A percentile compares a stretch with the other conserved stretches of the same genome.
Conservation (phyloP, 805 yeast genomes). For the Nakazawaea populi region DNA sequence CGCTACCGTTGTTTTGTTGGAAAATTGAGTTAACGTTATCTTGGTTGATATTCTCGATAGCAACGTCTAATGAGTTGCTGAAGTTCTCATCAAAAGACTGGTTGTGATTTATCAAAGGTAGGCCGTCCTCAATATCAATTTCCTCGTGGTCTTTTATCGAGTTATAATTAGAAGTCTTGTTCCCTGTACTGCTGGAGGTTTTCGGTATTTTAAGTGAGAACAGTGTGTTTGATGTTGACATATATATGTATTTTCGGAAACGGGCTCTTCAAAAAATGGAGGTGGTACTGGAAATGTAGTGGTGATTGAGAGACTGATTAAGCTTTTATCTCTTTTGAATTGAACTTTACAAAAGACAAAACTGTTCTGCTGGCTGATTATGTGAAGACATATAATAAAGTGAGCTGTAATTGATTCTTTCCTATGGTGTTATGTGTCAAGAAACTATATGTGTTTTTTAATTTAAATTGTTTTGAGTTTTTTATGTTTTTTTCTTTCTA, state of each 20-base stretch:
- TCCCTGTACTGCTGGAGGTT: slow-evolving; percentile 1
- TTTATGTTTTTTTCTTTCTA: no score
- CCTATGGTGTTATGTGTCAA: no score
- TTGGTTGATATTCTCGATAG: slow-evolving; percentile 45
- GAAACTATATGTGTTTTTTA: neutral
- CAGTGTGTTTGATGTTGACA: slow-evolving; percentile 2
- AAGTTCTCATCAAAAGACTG: slow-evolving; percentile 56
- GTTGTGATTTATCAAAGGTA: slow-evolving; percentile 16
- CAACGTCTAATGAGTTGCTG: slow-evolving; percentile 61
- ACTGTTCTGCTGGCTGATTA: no score
- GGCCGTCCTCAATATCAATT: neutral
- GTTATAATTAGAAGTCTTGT: neutral
- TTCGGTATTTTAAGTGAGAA: neutral
- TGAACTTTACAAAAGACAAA: neutral
- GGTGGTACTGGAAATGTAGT: no score
- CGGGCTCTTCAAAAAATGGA: neutral
- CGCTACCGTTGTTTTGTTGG: slow-evolving; percentile 22
- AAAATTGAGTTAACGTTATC: slow-evolving; percentile 21
- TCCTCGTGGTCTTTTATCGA: neutral
- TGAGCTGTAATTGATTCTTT: neutral
- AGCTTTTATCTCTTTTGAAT: neutral
- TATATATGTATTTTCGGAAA: neutral
- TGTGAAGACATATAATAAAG: neutral
- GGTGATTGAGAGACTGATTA: no score
- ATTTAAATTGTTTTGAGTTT: no score